Conservation (phyloP, 257 asterid species). For the Apocynum venetum region DNA sequence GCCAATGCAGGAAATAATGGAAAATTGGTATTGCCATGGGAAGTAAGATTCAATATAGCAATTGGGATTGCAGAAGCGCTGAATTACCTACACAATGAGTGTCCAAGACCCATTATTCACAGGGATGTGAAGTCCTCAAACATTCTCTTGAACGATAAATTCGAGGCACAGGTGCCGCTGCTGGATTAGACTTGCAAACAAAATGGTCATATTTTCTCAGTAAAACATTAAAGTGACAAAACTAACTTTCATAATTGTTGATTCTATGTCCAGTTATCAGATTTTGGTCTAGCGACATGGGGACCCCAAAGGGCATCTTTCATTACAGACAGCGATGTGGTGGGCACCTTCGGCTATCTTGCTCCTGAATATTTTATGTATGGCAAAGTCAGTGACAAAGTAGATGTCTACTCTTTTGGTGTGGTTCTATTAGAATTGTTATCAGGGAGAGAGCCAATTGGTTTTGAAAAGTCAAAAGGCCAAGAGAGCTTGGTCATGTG, state of each 20-base stretch:
- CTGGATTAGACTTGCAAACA: conserved; percentile 6
- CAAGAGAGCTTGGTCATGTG: conserved; percentile 88
- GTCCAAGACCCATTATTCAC: conserved; percentile 66
- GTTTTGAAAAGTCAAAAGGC: conserved; percentile 49
- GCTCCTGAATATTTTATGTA: conserved; percentile 98
- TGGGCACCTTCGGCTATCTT: conserved; percentile 95
- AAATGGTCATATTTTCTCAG: background rate
- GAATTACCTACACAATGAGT: conserved; percentile 65
- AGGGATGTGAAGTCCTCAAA: conserved; percentile 89
- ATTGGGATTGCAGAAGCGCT: conserved; percentile 78
- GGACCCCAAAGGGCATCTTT: conserved; percentile 65
- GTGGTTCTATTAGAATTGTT: conserved; percentile 86
- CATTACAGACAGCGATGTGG: conserved; percentile 67
- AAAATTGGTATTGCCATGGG: conserved; percentile 56
- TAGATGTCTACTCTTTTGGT: conserved; percentile 91
- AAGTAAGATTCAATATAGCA: conserved; percentile 68
- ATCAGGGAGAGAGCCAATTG: conserved; percentile 85
- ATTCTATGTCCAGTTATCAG: conserved; percentile 49
- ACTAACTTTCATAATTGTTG: background rate
- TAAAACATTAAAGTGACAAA: background rate
- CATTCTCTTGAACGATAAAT: conserved; percentile 61
- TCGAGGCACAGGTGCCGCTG: conserved; percentile 70
- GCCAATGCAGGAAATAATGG: conserved; percentile 41
- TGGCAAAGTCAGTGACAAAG: conserved; percentile 90
- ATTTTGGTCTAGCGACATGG: conserved; percentile 91